phyloP scores from a whole-genome alignment of 1,284 basidiomycete genomes.

The Phellopilus nigrolimitatus region DNA sequence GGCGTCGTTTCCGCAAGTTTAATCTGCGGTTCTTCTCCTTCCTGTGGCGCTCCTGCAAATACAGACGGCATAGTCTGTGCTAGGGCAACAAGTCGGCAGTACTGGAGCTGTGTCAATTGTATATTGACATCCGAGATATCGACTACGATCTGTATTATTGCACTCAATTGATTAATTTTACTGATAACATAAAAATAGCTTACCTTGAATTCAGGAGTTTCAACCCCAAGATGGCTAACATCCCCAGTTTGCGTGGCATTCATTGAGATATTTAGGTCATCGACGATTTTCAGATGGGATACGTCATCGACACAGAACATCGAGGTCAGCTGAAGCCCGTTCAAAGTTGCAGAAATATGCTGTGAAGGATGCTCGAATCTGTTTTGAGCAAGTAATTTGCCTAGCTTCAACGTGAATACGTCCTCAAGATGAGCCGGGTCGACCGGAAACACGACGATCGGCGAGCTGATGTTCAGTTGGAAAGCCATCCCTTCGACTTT shows the following conservation, averaged over 20 bases:
- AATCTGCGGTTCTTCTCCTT: neutral
- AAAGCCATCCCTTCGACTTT: constrained; percentile 91
- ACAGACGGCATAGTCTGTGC: constrained; percentile 75
- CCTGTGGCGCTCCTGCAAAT: constrained; percentile 4
- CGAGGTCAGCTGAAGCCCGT: constrained; percentile 83
- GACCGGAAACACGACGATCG: constrained; percentile 88
- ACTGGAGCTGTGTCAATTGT: constrained; percentile 89
- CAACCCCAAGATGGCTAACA: constrained; percentile 44
- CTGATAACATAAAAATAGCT: constrained; percentile 17
- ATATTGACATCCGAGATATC: constrained; percentile 89
- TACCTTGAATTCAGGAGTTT: constrained; percentile 71
- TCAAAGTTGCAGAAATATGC: constrained; percentile 74
- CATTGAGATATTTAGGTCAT: constrained; percentile 82
- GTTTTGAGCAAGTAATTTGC: constrained; percentile 87
- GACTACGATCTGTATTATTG: constrained; percentile 51
- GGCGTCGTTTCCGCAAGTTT: neutral
- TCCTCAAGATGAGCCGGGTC: constrained; percentile 64
- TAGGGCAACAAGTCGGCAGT: constrained; percentile 70
- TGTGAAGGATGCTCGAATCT: constrained; percentile 59
- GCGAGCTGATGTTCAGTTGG: constrained; percentile 86
- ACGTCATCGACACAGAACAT: constrained; percentile 49
- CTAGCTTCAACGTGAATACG: constrained; percentile 77
- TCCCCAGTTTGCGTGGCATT: constrained; percentile 63
- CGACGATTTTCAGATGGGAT: constrained; percentile 79
- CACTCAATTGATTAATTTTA: constrained; percentile 1